Evolutionary conservation across 768 basidiomycete genomes (phyloP), one percentile per base, ranked within the genome.

Genomic region (Dioszegia crocea): DNA sequence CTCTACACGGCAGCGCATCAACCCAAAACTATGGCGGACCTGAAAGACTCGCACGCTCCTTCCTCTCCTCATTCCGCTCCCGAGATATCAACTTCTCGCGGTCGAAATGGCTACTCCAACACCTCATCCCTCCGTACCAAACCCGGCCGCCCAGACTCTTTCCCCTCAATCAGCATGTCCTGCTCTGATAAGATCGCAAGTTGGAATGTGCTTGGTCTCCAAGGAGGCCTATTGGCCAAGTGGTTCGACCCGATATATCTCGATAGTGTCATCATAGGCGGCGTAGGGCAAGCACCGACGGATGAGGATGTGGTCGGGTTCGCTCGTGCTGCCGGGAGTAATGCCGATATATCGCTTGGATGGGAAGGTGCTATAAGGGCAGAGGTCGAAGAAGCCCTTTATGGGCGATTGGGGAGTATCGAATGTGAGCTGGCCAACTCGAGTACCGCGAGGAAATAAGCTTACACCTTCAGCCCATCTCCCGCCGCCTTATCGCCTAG

Each of bases 111-210:
- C 52, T 97, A 94, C 74, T 66, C 83, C 4, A 80, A 85, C 17
- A 78, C 84, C 21, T 88, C 89, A 4, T 85, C 87, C 9, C 78
- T 97, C 44, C 88, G 93, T 30, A 96, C 94, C 0, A 98, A 97
- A 71, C 93, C 93, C 4, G 94, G 91, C 19, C 84, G 93, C 52
- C 88, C 89, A 0, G 93, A 98, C 71, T 87, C 91, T 0, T 86
- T 86, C 0, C 85, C 85, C 0, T 90, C 93, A 1, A 73, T 83
- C 0, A 89, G 83, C 68, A 89, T 96, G 86, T 90, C 91, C 0
- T 98, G 93, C 77, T 90, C 88, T 64, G 93, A 98, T 74, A 98
- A 98, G 77, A 86, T 98, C 40, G 90, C 91, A 0, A 78, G 83
- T 4, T 98, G 92, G 91, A 84, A 82, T 55, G 83, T 87, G 0